Percentiles rank a stretch among this genome's conserved stretches.
Evolutionary conservation across 2,329 filamentous ascomycete genomes (phyloP).

Genomic region (Chaetomium olivaceum): DNA sequence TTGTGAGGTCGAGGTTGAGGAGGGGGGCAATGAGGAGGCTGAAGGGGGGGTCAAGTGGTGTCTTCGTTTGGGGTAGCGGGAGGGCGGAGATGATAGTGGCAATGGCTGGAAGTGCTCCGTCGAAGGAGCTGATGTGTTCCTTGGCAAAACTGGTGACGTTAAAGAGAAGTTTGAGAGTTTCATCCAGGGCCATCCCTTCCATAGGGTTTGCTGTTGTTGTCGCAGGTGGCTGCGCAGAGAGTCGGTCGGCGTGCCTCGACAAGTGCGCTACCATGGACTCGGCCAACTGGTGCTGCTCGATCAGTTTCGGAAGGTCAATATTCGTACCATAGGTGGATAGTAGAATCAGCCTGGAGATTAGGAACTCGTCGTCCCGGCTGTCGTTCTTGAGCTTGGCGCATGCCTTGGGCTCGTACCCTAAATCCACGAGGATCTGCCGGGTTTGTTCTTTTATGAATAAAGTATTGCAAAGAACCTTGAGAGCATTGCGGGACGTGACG

Average conservation of each 20-base stretch:
- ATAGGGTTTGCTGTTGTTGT: slow-evolving; percentile 54
- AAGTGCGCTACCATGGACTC: slow-evolving; percentile 71
- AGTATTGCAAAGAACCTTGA: slow-evolving; percentile 84
- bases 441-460: slow-evolving; percentile 68
- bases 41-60: slow-evolving; percentile 72
- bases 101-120: slow-evolving; percentile 67
- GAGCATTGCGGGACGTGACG: slow-evolving; percentile 69
- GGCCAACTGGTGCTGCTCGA: slow-evolving; percentile 66
- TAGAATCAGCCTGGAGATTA: slow-evolving; percentile 76
- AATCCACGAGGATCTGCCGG: slow-evolving; percentile 71
- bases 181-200: slow-evolving; percentile 76
- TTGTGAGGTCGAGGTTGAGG: slow-evolving; percentile 71
- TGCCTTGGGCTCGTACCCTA: slow-evolving; percentile 66
- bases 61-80: slow-evolving; percentile 47
- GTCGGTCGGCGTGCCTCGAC: slow-evolving; percentile 62
- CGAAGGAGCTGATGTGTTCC: slow-evolving; percentile 62
- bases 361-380: slow-evolving; percentile 80
- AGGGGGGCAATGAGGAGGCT: slow-evolving; percentile 76
- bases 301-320: slow-evolving; percentile 64
- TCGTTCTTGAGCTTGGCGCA: slow-evolving; percentile 73
- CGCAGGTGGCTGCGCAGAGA: slow-evolving; percentile 33
- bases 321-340: slow-evolving; percentile 75
- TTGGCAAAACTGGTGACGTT: slow-evolving; percentile 79
- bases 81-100: slow-evolving; percentile 66
- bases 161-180: slow-evolving; percentile 86